These are phyloP conservation scores for Capronia americana DNA, from an alignment of 2,329 filamentous ascomycete genomes.

Conservation along the genomic window DNA sequence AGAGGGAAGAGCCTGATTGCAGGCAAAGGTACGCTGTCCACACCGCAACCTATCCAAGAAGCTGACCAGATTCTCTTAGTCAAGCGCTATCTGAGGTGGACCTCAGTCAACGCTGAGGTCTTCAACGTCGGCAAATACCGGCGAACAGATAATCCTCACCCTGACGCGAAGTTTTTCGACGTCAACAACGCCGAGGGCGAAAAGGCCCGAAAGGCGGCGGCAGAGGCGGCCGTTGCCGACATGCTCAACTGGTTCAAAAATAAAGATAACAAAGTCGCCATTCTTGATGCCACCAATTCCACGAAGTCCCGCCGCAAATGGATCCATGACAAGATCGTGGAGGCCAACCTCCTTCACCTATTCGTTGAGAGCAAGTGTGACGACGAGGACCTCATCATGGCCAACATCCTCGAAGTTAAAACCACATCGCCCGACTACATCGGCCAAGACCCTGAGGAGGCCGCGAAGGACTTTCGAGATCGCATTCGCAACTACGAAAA, in stretches of 20 bases:
- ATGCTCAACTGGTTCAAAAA: slow-evolving; percentile 92
- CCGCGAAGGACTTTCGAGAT: slow-evolving; percentile 88
- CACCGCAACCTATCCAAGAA: no score
- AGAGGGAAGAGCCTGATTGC: slow-evolving; percentile 97
- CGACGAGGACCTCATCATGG: slow-evolving; percentile 94
- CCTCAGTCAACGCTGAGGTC: slow-evolving; percentile 88
- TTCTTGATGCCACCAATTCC: slow-evolving; percentile 95
- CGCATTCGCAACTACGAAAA: slow-evolving; percentile 97
- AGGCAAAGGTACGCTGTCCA: slow-evolving; percentile 74
- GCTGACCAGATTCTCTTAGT: slow-evolving; percentile 57
- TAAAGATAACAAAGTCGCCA: slow-evolving; percentile 81
- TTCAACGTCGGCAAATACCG: slow-evolving; percentile 99
- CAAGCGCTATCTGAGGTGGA: slow-evolving; percentile 93
- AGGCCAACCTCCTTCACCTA: slow-evolving; percentile 79
- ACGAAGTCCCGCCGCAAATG: slow-evolving; percentile 88
- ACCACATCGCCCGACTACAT: slow-evolving; percentile 93
- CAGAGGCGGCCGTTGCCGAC: slow-evolving; percentile 87
- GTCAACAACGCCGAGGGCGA: slow-evolving; percentile 88
- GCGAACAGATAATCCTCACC: slow-evolving; percentile 85
- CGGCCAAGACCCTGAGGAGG: slow-evolving; percentile 83
- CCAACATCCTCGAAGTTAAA: slow-evolving; percentile 97
- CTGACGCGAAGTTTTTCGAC: slow-evolving; percentile 94
- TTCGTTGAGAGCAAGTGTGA: slow-evolving; percentile 98
- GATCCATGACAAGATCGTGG: slow-evolving; percentile 81
- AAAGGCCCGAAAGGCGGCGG: slow-evolving; percentile 82